These are phyloP conservation scores for Domatiomyces globalis DNA, from an alignment of 2,329 filamentous ascomycete genomes.

Conservation along the genomic window DNA sequence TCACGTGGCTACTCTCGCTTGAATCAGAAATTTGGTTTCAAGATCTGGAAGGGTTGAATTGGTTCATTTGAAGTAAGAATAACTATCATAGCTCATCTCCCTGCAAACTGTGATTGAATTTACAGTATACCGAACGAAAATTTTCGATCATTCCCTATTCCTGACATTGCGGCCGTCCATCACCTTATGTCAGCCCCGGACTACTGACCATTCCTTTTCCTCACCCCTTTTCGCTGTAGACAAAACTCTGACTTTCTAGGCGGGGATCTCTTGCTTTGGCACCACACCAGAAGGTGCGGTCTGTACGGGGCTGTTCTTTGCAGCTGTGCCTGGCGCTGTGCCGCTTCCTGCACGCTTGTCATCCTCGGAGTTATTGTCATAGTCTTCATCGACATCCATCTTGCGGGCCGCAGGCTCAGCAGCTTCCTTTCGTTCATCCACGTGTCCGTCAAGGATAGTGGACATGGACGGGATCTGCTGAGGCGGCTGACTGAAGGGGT, in stretches of 20 bases:
- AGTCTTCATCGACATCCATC: constrained; percentile 95
- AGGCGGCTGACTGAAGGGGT: constrained; percentile 50
- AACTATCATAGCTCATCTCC: not conserved
- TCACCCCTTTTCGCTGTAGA: too few species aligned
- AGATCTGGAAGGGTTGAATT: not conserved
- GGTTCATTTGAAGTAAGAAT: not conserved
- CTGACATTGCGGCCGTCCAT: not conserved
- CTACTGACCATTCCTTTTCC: not conserved
- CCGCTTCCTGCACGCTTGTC: constrained; percentile 38
- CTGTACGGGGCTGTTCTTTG: constrained; percentile 10
- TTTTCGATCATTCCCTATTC: not conserved
- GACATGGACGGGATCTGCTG: constrained; percentile 41
- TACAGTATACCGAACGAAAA: not conserved
- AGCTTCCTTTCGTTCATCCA: constrained; percentile 44
- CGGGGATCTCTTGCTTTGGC: constrained; percentile 10
- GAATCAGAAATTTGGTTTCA: not conserved
- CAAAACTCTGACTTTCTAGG: not conserved
- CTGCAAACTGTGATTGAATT: not conserved
- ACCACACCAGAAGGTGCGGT: constrained; percentile 2
- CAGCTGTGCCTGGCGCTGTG: not conserved
- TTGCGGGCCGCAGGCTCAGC: constrained; percentile 81
- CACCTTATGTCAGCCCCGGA: not conserved
- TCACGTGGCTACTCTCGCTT: not conserved
- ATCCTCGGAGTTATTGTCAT: constrained; percentile 87
- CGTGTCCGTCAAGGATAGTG: constrained; percentile 38